These are phyloP conservation scores for Neoscytalidium dimidiatum DNA, from an alignment of 2,329 filamentous ascomycete species.

Conservation along the genomic window DNA sequence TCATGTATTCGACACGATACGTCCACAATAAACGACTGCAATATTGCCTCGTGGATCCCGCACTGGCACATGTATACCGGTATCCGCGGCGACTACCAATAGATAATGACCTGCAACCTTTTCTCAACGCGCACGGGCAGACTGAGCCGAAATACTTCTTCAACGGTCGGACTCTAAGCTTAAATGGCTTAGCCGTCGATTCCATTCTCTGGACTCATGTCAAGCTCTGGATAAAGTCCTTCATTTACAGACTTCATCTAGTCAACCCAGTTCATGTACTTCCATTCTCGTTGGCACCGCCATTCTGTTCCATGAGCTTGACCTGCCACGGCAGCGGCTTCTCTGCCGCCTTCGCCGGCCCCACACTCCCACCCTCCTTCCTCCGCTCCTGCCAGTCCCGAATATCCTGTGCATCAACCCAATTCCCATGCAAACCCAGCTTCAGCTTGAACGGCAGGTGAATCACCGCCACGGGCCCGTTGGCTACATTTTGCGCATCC, in stretches of 20 bases:
- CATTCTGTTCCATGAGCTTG: constrained; percentile 26
- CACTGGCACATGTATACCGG: too few species aligned
- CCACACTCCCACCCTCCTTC: constrained; percentile 30
- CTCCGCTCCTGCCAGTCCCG: constrained; percentile 33
- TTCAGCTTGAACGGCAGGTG: constrained; percentile 42
- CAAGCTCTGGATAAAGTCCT: too few species aligned
- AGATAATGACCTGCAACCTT: too few species aligned
- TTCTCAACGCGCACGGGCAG: too few species aligned
- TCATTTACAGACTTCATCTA: too few species aligned
- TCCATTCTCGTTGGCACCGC: not conserved
- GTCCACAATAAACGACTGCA: not conserved
- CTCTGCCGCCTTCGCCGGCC: constrained; percentile 27
- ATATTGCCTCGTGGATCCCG: not conserved
- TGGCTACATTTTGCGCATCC: constrained; percentile 42
- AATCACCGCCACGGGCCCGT: constrained; percentile 42
- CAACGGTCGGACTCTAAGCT: too few species aligned
- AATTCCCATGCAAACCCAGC: constrained; percentile 36
- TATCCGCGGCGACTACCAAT: too few species aligned
- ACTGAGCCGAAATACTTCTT: too few species aligned
- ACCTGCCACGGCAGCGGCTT: constrained; percentile 34
- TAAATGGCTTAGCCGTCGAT: too few species aligned
- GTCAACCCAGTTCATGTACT: too few species aligned
- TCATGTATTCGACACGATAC: not conserved
- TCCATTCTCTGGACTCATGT: too few species aligned
- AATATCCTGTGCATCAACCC: constrained; percentile 33